phyloP scores from a whole-genome alignment of 2,329 filamentous ascomycete species.

The Neoascochyta sp. region DNA sequence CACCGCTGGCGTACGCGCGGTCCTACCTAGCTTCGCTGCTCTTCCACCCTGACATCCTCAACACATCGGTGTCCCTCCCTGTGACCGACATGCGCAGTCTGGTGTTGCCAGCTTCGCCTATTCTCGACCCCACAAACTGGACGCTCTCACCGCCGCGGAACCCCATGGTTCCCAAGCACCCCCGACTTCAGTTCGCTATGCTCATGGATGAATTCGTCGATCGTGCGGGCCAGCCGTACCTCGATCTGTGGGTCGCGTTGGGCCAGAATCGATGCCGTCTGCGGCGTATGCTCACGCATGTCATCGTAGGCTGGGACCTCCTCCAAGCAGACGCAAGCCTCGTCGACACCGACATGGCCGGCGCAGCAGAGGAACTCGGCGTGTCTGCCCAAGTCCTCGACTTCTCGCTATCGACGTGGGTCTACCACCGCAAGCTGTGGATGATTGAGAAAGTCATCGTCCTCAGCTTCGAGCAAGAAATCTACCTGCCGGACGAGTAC shows the following conservation, averaged over 20 bases:
- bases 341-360: slow-evolving; percentile 47
- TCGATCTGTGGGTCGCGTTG: slow-evolving; percentile 78
- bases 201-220: slow-evolving; percentile 65
- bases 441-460: slow-evolving; percentile 85
- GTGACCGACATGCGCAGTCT: slow-evolving; percentile 77
- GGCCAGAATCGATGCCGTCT: slow-evolving; percentile 90
- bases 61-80: slow-evolving; percentile 69
- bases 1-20: slow-evolving; percentile 79
- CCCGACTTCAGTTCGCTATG: slow-evolving; percentile 65
- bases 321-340: slow-evolving; percentile 66
- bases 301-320: slow-evolving; percentile 76
- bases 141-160: slow-evolving; percentile 58
- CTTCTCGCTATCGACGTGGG: slow-evolving; percentile 81
- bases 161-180: slow-evolving; percentile 59
- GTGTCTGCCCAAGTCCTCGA: slow-evolving; percentile 52
- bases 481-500: slow-evolving; percentile 83
- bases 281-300: slow-evolving; percentile 82
- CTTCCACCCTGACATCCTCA: slow-evolving; percentile 62
- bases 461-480: slow-evolving; percentile 87
- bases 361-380: slow-evolving; percentile 31
- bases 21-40: slow-evolving; percentile 74
- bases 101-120: slow-evolving; percentile 65
- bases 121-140: slow-evolving; percentile 72
- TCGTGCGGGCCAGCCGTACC: slow-evolving; percentile 62
- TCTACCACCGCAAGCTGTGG: slow-evolving; percentile 82